Conservation (phyloP, 805 yeast genomes). For the Candida verbasci region DNA sequence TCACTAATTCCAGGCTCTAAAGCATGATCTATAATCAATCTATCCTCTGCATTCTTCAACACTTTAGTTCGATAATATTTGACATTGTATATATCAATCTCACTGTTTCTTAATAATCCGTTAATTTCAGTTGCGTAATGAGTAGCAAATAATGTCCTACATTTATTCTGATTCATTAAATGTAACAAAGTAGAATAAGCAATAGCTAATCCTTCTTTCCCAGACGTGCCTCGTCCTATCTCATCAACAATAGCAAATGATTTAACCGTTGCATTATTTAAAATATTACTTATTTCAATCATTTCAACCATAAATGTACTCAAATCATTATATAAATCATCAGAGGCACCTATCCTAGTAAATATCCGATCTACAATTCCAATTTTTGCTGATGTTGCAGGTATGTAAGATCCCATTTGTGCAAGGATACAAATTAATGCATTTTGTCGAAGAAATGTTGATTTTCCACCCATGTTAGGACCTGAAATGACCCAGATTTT, state of each 20-base stretch:
- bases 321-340: slow-evolving; percentile 67
- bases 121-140: slow-evolving; percentile 55
- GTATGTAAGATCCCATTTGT: slow-evolving; percentile 72
- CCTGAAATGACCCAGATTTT: slow-evolving; percentile 65
- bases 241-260: slow-evolving; percentile 72
- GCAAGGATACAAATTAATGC: slow-evolving; percentile 69
- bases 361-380: slow-evolving; percentile 75
- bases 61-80: slow-evolving; percentile 32
- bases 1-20: slow-evolving; percentile 64
- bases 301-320: slow-evolving; percentile 88
- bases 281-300: slow-evolving; percentile 60
- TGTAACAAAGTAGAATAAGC: slow-evolving; percentile 72
- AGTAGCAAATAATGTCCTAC: slow-evolving; percentile 84
- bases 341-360: slow-evolving; percentile 85
- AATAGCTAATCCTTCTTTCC: slow-evolving; percentile 77
- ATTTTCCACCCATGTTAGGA: slow-evolving; percentile 88
- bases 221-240: slow-evolving; percentile 83
- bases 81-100: slow-evolving; percentile 21
- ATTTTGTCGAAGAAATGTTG: slow-evolving; percentile 69
- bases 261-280: slow-evolving; percentile 48
- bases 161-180: slow-evolving; percentile 49
- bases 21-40: slow-evolving; percentile 49
- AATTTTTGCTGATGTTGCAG: slow-evolving; percentile 54
- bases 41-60: slow-evolving; percentile 9
- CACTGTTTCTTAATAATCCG: slow-evolving; percentile 28